These are phyloP conservation scores for Phylloporus sp. DNA, from an alignment of 768 basidiomycete species.

Conservation along the genomic window DNA sequence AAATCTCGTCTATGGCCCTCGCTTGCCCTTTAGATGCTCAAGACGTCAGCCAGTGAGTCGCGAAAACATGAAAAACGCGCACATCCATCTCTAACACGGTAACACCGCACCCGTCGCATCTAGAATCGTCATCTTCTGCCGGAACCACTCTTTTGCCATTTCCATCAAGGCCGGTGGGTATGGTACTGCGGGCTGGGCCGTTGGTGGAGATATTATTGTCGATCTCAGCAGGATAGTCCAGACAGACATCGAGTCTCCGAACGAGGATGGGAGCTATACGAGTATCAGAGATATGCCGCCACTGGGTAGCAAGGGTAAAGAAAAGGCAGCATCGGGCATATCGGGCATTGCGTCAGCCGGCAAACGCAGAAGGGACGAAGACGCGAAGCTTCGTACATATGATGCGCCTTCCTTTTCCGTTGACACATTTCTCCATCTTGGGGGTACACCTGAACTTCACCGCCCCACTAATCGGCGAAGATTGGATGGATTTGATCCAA, in stretches of 20 bases:
- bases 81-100: slow-evolving; percentile 5
- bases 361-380: slow-evolving; percentile 59
- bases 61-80: slow-evolving; percentile 1
- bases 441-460: slow-evolving; percentile 4
- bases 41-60: slow-evolving; percentile 76
- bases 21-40: slow-evolving; percentile 73
- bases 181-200: slow-evolving; percentile 86
- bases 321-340: slow-evolving; percentile 16
- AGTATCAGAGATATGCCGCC: slow-evolving; percentile 55
- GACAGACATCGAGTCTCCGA: slow-evolving; percentile 63
- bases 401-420: slow-evolving; percentile 53
- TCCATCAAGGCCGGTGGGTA: slow-evolving; percentile 90
- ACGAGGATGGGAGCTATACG: slow-evolving; percentile 50
- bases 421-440: slow-evolving; percentile 43
- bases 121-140: slow-evolving; percentile 72
- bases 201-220: slow-evolving; percentile 81
- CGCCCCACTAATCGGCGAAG: slow-evolving; percentile 23
- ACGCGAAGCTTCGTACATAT: slow-evolving; percentile 48
- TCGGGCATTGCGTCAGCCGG: slow-evolving; percentile 23
- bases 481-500: neutral
- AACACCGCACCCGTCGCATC: neutral
- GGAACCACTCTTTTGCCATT: slow-evolving; percentile 61
- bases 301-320: slow-evolving; percentile 55
- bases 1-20: slow-evolving; percentile 55
- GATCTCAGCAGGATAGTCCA: slow-evolving; percentile 71